Conservation (phyloP, 2,329 filamentous ascomycete genomes). For the Capronia coronata region DNA sequence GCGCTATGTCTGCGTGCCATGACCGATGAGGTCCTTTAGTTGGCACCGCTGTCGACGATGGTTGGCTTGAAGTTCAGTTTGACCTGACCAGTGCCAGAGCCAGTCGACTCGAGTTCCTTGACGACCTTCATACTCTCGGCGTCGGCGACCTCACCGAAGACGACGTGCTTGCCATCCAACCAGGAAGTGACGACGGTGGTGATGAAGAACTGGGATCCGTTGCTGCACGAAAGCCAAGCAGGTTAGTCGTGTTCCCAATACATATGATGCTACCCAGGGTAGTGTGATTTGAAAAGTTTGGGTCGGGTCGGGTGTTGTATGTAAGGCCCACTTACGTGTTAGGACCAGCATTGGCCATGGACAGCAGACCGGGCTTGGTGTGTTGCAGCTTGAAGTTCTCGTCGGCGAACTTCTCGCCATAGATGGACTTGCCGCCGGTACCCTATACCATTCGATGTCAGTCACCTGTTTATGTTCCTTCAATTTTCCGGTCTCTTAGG, state of each 20-base stretch:
- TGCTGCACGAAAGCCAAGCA: slow-evolving; percentile 39
- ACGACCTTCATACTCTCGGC: slow-evolving; percentile 49
- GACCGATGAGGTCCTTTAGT: slow-evolving; percentile 1
- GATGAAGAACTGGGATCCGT: slow-evolving; percentile 68
- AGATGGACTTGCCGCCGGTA: slow-evolving; percentile 63
- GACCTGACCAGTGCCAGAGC: slow-evolving; percentile 47
- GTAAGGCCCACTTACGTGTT: slow-evolving; percentile 61
- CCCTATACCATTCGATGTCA: slow-evolving; percentile 77
- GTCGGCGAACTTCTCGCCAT: slow-evolving; percentile 60
- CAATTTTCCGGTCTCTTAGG: slow-evolving; percentile 65
- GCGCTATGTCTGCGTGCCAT: background rate
- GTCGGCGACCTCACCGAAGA: slow-evolving; percentile 60
- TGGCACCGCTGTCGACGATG: slow-evolving; percentile 46
- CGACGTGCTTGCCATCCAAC: slow-evolving; percentile 64
- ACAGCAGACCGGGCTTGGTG: slow-evolving; percentile 57
- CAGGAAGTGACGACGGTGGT: slow-evolving; percentile 61
- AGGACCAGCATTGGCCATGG: slow-evolving; percentile 63
- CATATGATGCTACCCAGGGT: background rate
- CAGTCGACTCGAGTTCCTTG: slow-evolving; percentile 54
- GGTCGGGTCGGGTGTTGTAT: background rate
- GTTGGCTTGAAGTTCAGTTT: slow-evolving; percentile 51
- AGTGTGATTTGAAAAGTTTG: background rate
- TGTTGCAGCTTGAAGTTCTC: slow-evolving; percentile 68
- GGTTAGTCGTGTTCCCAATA: background rate
- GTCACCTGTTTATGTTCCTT: slow-evolving; percentile 56